Conservation (phyloP, 2,329 filamentous ascomycete genomes). For the Colletotrichum sp. region DNA sequence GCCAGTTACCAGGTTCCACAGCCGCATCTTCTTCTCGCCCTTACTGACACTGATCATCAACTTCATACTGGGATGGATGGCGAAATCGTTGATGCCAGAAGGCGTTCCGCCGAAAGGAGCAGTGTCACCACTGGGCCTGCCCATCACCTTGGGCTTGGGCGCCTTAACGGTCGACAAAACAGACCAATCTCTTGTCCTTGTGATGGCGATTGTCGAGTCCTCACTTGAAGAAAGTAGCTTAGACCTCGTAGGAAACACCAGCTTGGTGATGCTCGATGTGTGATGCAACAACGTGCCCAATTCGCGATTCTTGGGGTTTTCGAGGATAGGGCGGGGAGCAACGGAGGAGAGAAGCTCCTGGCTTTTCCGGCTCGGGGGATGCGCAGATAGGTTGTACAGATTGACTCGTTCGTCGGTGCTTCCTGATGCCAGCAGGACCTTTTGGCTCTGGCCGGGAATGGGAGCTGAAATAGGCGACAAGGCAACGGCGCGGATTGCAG, state of each 20-base stretch:
- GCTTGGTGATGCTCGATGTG: slow-evolving; percentile 76
- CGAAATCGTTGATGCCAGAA: slow-evolving; percentile 92
- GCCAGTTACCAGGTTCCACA: slow-evolving; percentile 97
- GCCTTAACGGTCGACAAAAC: slow-evolving; percentile 87
- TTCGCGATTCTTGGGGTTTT: slow-evolving; percentile 88
- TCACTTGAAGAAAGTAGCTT: slow-evolving; percentile 90
- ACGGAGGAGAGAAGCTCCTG: slow-evolving; percentile 69
- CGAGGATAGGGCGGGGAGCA: slow-evolving; percentile 74
- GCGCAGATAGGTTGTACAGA: slow-evolving; percentile 84
- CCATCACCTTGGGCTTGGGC: slow-evolving; percentile 79
- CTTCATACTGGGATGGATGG: slow-evolving; percentile 95
- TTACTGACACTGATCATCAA: slow-evolving; percentile 92
- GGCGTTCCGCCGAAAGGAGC: slow-evolving; percentile 81
- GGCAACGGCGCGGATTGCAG: slow-evolving; percentile 87
- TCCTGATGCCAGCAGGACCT: slow-evolving; percentile 88
- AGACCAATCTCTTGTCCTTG: slow-evolving; percentile 87
- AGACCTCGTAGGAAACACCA: slow-evolving; percentile 82
- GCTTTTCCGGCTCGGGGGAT: slow-evolving; percentile 62
- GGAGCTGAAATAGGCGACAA: slow-evolving; percentile 77
- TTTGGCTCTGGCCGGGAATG: slow-evolving; percentile 69
- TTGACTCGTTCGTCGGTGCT: slow-evolving; percentile 95
- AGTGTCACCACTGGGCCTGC: slow-evolving; percentile 88
- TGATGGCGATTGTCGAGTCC: slow-evolving; percentile 90
- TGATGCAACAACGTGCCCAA: slow-evolving; percentile 89
- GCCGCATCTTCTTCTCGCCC: slow-evolving; percentile 87